These are phyloP conservation scores for Phoma sp. DNA, from an alignment of 2,329 filamentous ascomycete genomes.

Conservation along the genomic window DNA sequence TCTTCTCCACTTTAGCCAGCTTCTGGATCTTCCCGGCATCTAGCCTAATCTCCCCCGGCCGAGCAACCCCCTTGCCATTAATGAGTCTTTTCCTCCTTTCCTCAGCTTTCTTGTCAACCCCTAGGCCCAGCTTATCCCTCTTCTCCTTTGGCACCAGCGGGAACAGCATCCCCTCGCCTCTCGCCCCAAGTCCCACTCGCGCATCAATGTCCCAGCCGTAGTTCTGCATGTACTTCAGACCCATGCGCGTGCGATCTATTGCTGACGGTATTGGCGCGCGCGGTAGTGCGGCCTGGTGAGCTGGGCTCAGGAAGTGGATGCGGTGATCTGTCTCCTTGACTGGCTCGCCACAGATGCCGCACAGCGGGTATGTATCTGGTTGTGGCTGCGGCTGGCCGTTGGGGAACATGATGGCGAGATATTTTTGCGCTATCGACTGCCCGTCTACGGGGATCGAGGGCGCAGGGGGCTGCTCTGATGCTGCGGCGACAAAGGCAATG, in stretches of 20 bases:
- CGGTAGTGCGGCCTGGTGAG: constrained; percentile 72
- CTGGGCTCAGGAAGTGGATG: constrained; percentile 65
- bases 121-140: constrained; percentile 76
- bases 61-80: constrained; percentile 38
- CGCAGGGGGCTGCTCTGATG: constrained; percentile 29
- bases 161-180: constrained; percentile 72
- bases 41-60: constrained; percentile 52
- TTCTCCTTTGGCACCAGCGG: constrained; percentile 78
- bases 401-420: constrained; percentile 71
- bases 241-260: constrained; percentile 73
- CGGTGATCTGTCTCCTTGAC: constrained; percentile 35
- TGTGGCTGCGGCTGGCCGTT: constrained; percentile 40
- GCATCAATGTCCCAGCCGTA: constrained; percentile 79
- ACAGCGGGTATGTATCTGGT: constrained; percentile 30
- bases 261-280: constrained; percentile 77
- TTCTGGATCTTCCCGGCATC: constrained; percentile 75
- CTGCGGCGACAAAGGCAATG: constrained; percentile 65
- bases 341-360: constrained; percentile 47
- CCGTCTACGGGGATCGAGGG: constrained; percentile 51
- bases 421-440: constrained; percentile 64
- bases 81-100: constrained; percentile 44
- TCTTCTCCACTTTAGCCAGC: constrained; percentile 66
- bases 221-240: constrained; percentile 68
- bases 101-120: constrained; percentile 56
- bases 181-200: constrained; percentile 72